Conservation (phyloP, 2,329 filamentous ascomycete species). For the Colletotrichum kahawae region DNA sequence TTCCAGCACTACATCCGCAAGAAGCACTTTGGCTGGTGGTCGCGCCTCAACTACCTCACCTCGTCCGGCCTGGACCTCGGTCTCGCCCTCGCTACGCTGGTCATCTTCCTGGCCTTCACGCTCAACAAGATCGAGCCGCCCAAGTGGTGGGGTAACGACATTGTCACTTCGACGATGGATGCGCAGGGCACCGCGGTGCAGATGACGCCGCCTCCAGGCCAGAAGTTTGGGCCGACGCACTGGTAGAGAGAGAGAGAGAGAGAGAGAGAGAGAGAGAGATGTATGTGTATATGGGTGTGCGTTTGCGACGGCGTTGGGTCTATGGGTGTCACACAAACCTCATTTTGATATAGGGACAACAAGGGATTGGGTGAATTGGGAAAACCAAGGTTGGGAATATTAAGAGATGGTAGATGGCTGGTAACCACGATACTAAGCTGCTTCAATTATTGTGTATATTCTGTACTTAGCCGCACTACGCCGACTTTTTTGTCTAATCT, state of each 20-base stretch:
- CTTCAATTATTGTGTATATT: slow-evolving; percentile 10
- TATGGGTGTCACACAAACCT: neutral
- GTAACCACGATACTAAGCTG: neutral
- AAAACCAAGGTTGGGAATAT: neutral
- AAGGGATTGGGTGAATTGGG: neutral
- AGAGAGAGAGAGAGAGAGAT: neutral
- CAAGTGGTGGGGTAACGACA: slow-evolving; percentile 71
- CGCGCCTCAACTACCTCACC: slow-evolving; percentile 74
- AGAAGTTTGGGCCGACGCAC: slow-evolving; percentile 64
- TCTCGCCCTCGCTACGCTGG: slow-evolving; percentile 67
- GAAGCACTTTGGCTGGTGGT: slow-evolving; percentile 73
- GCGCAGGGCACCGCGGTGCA: slow-evolving; percentile 64
- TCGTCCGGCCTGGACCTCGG: slow-evolving; percentile 74
- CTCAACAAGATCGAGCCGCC: slow-evolving; percentile 67
- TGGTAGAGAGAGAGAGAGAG: slow-evolving; percentile 45
- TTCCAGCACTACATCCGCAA: slow-evolving; percentile 74
- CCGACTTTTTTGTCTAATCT: neutral
- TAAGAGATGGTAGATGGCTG: neutral
- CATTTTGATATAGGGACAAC: neutral
- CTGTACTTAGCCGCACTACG: neutral
- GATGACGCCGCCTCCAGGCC: slow-evolving; percentile 52
- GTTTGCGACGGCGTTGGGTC: neutral
- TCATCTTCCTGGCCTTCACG: slow-evolving; percentile 74
- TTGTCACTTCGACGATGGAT: slow-evolving; percentile 67
- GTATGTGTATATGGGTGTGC: neutral